A percentile compares a stretch with the other conserved stretches of the same genome.
phyloP scores from a whole-genome alignment of 2,329 filamentous ascomycete species.

The Exophiala sp. region DNA sequence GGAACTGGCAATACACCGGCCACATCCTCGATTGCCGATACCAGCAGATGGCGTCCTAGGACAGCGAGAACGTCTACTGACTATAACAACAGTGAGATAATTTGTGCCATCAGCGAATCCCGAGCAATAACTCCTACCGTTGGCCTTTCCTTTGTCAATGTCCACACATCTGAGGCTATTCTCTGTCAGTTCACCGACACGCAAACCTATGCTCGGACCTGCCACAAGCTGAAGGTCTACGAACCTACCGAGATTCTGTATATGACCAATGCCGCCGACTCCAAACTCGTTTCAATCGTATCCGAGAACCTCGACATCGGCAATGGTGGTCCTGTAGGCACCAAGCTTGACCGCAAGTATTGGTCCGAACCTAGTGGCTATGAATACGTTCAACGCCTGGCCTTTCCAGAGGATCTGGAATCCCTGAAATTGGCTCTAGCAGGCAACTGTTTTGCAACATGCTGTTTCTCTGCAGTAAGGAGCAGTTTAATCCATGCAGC shows the following conservation, averaged over 20 bases:
- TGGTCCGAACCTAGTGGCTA: constrained; percentile 77
- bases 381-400: constrained; percentile 71
- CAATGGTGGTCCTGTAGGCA: constrained; percentile 45
- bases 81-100: constrained; percentile 59
- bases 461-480: constrained; percentile 76
- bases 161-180: constrained; percentile 75
- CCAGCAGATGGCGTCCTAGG: constrained; percentile 37
- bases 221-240: constrained; percentile 79
- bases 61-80: constrained; percentile 54
- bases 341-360: constrained; percentile 65
- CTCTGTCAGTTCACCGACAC: constrained; percentile 90
- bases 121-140: constrained; percentile 80
- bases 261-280: constrained; percentile 65
- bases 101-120: constrained; percentile 85
- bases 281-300: constrained; percentile 67
- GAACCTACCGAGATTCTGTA: constrained; percentile 75
- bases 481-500: not conserved
- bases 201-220: constrained; percentile 80
- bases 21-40: constrained; percentile 9
- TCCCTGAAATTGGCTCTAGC: constrained; percentile 70
- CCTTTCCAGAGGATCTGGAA: constrained; percentile 72
- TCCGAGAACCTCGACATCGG: constrained; percentile 59
- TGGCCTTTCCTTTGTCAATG: constrained; percentile 79
- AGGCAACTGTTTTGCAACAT: constrained; percentile 81
- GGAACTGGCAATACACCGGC: not conserved